Base-by-base conservation (phyloP, 1,284 basidiomycete genomes). In the Rhodotorula sp. region DNA sequence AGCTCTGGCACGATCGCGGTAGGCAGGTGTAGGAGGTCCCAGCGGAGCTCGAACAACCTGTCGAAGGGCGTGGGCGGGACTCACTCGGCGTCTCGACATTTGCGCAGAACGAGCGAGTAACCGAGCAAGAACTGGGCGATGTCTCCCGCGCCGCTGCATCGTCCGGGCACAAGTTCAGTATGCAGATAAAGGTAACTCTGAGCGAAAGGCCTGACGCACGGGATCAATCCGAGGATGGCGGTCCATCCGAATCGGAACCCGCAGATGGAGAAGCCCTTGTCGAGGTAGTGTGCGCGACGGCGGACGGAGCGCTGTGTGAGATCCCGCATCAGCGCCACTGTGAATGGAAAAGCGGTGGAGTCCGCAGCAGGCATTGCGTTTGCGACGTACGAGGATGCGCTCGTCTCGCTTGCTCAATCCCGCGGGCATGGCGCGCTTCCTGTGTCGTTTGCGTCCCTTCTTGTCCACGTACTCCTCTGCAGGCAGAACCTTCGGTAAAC, bases 201-300 rank as follows among this genome's bases (percentile, higher is more conserved):
- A 37, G 51, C 44, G 14, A 6, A 44, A 26, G 26, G 6, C 8
- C 4, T 26, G 51, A 55, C 68, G 55, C 10, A 67, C 70, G 73
- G 70, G 29, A 72, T 70, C 14, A 74, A 24, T 12, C 65, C 69
- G 29, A 69, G 56, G 22, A 70, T 57, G 8, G 64, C 64, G 2
- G 68, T 69, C 66, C 66, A 72, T 0, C 70, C 70, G 48, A 75
- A 66, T 10, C 68, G 57, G 66, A 96, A 81, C 4, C 94, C 93
- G 76, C 89, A 91, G 17, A 97, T 66, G 60, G 80, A 84, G 83
- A 97, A 91, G 12, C 91, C 90, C 81, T 93, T 95, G 84, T 98
- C 95, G 66, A 98, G 89, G 79, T 89, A 87, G 79, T 94, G 93
- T 0, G 95, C 94, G 14, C 94, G 73, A 85, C 63, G 84, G 83